Conservation (phyloP, 2,329 filamentous ascomycete genomes). For the Penicillium sp. region DNA sequence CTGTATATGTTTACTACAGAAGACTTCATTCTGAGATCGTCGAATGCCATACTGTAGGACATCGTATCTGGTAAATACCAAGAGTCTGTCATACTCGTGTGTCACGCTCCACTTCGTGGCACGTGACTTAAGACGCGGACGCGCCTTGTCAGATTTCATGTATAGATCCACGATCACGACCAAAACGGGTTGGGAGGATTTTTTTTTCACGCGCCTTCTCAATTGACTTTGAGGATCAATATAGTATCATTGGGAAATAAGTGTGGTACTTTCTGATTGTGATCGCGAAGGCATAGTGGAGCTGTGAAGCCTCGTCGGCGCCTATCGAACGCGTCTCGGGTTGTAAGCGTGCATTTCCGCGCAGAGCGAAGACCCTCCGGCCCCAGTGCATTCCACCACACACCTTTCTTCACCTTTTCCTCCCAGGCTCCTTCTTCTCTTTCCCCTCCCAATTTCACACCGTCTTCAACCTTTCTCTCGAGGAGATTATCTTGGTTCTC, state of each 20-base stretch:
- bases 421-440: constrained; percentile 23
- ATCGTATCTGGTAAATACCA: not conserved
- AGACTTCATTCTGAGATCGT: not conserved
- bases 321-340: constrained; percentile 43
- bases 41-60: constrained; percentile 6
- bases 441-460: constrained; percentile 24
- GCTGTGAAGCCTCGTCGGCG: constrained; percentile 37
- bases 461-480: constrained; percentile 4
- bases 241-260: not conserved
- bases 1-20: not conserved
- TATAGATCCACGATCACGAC: constrained; percentile 8
- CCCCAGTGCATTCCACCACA: constrained; percentile 36
- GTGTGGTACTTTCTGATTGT: not conserved
- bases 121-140: constrained; percentile 25
- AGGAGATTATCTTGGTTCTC: not conserved
- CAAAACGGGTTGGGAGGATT: not conserved
- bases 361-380: constrained; percentile 36
- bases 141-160: constrained; percentile 12
- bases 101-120: constrained; percentile 13
- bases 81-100: constrained; percentile 17
- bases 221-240: not conserved
- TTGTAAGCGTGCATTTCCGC: constrained; percentile 43
- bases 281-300: constrained; percentile 27
- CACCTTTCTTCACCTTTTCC: constrained; percentile 25
- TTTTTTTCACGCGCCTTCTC: not conserved